Evolutionary conservation across 208 protist genomes (phyloP), one percentile per base, ranked within the genome.

Genomic region (Acanthamoeba sp.): DNA sequence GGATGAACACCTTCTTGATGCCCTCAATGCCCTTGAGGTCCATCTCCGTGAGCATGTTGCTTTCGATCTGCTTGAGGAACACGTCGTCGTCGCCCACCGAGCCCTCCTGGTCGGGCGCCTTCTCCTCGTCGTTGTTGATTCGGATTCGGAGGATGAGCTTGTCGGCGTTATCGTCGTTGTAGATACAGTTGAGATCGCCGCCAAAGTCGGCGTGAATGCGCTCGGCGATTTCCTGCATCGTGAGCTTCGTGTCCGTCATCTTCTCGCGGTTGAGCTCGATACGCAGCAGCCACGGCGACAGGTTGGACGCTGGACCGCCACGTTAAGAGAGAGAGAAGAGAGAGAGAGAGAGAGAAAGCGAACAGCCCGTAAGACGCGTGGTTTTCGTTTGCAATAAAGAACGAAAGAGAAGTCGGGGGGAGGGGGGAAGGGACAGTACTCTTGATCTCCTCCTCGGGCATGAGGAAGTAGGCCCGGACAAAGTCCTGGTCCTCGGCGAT

Each of bases 211-310:
- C 87, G 14, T 97, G 95, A 78, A 99, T 99, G 29, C 97, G 97
- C n/a, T 97, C 96, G 73, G 98, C 97, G 52, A 99, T 98, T 40
- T 99, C 97, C 59, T 97, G 97, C 97, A 99, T 99, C 55, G 96
- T 97, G 16, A 99, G 94, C 42, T 97, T 95, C 95, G 99, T 99
- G 95, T 99, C 98, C 45, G 97, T 97, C 95, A 99, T 98, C 93
- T 98, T 96, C 89, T 97, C 95, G 12, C 95, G 94, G 95, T 99
- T 97, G 6, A 99, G 97, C 89, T 99, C 98, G 27, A 99, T 97
- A 73, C 99, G 98, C 18, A 99, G 97, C 84, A 99, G 94, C 98
- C 99, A 99, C 29, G 98, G 98, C n/a, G 98, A 99, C 36, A 97
- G 64, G 24, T 95, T 93, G 40, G 78, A n/a, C 78, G 48, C 48